These are phyloP conservation scores for Corniculantispora saksenae DNA, from an alignment of 2,329 filamentous ascomycete genomes.

Conservation along the genomic window DNA sequence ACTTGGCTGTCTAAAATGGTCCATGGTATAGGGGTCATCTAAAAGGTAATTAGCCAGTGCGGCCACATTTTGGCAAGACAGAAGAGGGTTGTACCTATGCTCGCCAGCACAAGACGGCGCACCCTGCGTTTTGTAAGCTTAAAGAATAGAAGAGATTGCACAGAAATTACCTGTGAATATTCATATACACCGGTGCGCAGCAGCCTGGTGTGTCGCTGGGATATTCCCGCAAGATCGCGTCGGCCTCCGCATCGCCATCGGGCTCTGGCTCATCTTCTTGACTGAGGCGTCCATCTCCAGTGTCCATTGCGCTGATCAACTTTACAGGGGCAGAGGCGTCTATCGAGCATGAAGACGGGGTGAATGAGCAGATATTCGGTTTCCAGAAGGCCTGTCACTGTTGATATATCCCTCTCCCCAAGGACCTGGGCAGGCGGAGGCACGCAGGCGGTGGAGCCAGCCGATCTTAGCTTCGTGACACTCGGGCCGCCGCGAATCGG, in stretches of 20 bases:
- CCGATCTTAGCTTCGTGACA: neutral
- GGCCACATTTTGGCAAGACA: neutral
- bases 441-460: neutral
- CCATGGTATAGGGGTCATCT: slow-evolving; percentile 44
- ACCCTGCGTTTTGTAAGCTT: slow-evolving; percentile 7
- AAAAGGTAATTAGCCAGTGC: neutral
- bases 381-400: neutral
- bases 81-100: slow-evolving; percentile 20
- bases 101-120: slow-evolving; percentile 22
- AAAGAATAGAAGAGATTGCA: neutral
- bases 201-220: neutral
- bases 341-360: neutral
- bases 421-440: neutral
- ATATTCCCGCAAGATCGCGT: neutral
- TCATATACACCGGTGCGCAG: slow-evolving; percentile 17
- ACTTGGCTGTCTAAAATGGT: slow-evolving; percentile 64
- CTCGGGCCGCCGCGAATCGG: neutral
- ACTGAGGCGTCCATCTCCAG: neutral
- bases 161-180: slow-evolving; percentile 22
- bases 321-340: neutral
- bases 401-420: neutral
- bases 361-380: neutral
- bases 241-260: slow-evolving; percentile 6
- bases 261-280: slow-evolving; percentile 2
- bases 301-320: neutral